Conservation (phyloP, 352 stramenopile genomes). For the Thalassiosira livingstoniorum region DNA sequence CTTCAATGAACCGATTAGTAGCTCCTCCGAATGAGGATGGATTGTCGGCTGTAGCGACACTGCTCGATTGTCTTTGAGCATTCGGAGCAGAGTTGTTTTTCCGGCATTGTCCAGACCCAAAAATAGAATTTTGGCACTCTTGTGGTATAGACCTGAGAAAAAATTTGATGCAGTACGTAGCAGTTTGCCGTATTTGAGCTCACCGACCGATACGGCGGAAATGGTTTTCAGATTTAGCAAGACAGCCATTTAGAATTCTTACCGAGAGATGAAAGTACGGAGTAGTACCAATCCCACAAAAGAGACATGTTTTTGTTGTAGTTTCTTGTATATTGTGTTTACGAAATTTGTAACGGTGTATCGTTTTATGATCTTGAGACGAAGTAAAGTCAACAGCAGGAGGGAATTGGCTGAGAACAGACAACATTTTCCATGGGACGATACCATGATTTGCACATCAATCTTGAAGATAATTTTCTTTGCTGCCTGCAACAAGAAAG, state of each 20-base stretch:
- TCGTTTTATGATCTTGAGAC: no score
- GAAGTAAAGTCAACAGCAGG: no score
- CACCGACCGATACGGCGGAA: neutral
- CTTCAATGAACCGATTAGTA: conserved; percentile 95
- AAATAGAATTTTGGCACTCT: conserved; percentile 99
- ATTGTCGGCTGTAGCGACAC: conserved; percentile 74
- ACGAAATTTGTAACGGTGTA: no score
- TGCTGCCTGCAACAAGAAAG: no score
- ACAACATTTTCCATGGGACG: no score
- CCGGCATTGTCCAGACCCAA: conserved; percentile 99
- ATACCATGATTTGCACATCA: no score
- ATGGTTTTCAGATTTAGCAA: neutral
- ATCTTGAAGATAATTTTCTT: no score
- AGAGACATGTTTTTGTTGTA: conserved; percentile 69
- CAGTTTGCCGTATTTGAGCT: neutral
- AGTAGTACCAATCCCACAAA: conserved; percentile 86
- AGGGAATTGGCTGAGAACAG: no score
- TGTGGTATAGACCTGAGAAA: conserved; percentile 97
- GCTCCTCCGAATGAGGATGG: conserved; percentile 91
- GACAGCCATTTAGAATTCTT: conserved; percentile 38
- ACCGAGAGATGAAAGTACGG: conserved; percentile 82
- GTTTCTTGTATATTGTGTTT: no score
- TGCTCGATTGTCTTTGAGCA: conserved; percentile 95
- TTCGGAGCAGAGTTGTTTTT: conserved; percentile 99
- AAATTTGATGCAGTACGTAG: neutral